These are phyloP conservation scores for Penicillium sp. DNA, from an alignment of 2,329 filamentous ascomycete species.

Conservation along the genomic window DNA sequence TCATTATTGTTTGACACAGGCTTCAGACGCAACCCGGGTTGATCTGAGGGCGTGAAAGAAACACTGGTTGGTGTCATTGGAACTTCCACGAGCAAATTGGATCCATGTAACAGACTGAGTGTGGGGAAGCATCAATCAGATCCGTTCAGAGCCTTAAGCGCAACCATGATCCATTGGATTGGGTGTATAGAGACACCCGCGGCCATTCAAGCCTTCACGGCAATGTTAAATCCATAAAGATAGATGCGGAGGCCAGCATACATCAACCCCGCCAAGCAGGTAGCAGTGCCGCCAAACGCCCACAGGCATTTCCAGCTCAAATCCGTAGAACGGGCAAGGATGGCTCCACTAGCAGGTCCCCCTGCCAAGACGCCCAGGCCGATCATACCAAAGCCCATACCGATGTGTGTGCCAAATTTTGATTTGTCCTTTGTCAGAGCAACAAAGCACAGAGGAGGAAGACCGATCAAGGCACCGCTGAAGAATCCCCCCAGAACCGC, in stretches of 20 bases:
- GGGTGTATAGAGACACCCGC: too few relatives aligned
- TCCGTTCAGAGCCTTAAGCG: neutral
- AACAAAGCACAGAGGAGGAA: constrained; percentile 39
- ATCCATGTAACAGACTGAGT: too few relatives aligned
- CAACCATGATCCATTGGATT: too few relatives aligned
- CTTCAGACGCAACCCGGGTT: too few relatives aligned
- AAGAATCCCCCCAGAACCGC: constrained; percentile 42
- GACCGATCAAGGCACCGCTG: constrained; percentile 39
- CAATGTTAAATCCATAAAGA: neutral
- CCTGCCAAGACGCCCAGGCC: constrained; percentile 30
- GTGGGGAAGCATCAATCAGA: neutral
- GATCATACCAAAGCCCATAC: constrained; percentile 33
- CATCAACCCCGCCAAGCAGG: constrained; percentile 4
- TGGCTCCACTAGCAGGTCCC: constrained; percentile 32
- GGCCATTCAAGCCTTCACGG: neutral
- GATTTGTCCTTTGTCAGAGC: constrained; percentile 37
- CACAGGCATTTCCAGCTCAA: constrained; percentile 7
- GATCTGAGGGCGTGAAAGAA: too few relatives aligned
- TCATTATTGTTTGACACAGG: too few relatives aligned
- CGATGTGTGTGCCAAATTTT: constrained; percentile 39
- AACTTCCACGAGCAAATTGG: too few relatives aligned
- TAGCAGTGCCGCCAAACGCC: constrained; percentile 7
- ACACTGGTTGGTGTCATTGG: too few relatives aligned
- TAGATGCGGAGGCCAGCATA: neutral
- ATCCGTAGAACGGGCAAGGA: constrained; percentile 16